Base-by-base conservation (phyloP, 345 rosid genomes). In the Arabidopsis thaliana region DNA sequence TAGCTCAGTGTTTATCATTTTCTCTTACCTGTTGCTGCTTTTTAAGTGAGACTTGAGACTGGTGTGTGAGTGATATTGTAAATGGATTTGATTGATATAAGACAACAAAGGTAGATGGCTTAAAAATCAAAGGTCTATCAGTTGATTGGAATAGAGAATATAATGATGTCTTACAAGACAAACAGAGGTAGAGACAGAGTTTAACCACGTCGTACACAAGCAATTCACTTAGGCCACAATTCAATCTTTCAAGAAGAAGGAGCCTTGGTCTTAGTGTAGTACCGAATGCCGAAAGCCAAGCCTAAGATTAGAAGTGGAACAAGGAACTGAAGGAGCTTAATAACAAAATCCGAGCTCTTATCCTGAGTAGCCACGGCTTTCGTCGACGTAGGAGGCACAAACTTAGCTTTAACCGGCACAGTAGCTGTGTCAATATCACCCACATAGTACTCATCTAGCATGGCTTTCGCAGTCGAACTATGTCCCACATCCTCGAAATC, bases 401-500 rank as follows among this genome's bases (percentile, higher is more conserved):
- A 88, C 65, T 68, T 81, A 59, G 66, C 75, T 83, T 73, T 81
- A 57, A 82, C 11, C 0, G 97, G 96, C 72, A 90, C 79, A 48
- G 94, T 89, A 32, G 89, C 74, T 37, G 88, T 12, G 66, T 92
- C 94, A 5, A 92, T 82, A 13, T 86, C 84, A 34, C 99, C 99
- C 0, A 92, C 82, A 11, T 84, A 88, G 81, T 72, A 84, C 73
- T 92, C 98, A 37, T 88, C 97, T 83, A 92, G 83, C 97, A 92
- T 90, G 4, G 93, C 91, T 69, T 82, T 86, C 3, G 99, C 99
- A 20, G 80, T 84, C 52, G 74, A 79, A 72, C 99, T 92, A 69
- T 95, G 99, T 10, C 97, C 99, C 12, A 95, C 94, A 79, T 95
- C 97, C 75, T 90, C 97, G 23, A 95, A 95, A 77, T 95, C 97